Base-by-base conservation (phyloP, 169 alveolate genomes). In the Sarcocystis neurona region DNA sequence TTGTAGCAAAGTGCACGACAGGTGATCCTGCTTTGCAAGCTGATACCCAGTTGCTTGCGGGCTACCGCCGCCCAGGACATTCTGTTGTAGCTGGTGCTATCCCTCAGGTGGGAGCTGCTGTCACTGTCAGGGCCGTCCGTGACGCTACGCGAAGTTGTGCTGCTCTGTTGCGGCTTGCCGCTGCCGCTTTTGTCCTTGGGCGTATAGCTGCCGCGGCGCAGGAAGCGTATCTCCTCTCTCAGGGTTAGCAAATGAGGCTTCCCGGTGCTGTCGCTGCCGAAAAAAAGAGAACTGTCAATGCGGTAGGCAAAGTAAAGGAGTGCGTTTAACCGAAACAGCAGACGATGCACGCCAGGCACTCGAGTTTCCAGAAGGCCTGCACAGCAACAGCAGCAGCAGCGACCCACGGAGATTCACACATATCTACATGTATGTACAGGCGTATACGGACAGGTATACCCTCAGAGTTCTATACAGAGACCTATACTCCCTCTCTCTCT, bases 261-360 rank as follows among this genome's bases (percentile, higher is more conserved):
- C 63, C 20, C 20, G 63, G 30, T 20, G 10, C 63, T 12, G 63
- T 20, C 10, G 10, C 63, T 12, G 10, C 63, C 20, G 72, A 66
- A 63, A 43, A 68, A 72, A 41, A 85, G 37, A 37, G 77, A 46
- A 63, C 56, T 47, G 50, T 74, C 70, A 23, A 85, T 46, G 44
- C 84, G 50, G 30, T 68, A 85, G 34, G 75, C 70, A 18, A 85
- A 85, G 39, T 68, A 85, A 8, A 32, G 46, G 46, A 85, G 74
- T 41, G 82, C 84, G 48, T 85, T 85, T 74, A 85, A 41, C 2
- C 90, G 90, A 68, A 85, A 85, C 63, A 85, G 70, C 23, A 85
- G 84, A 0, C 90, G 84, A 20, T 63, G 84, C 37, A 85, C 77
- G 53, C 90, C 90, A 8, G 90, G 77, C 1, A 85, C 39, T 27